Percentiles rank a stretch among this genome's conserved stretches.
phyloP scores from a whole-genome alignment of 176 grass and related monocot species.

The Saccharum officinarum region DNA sequence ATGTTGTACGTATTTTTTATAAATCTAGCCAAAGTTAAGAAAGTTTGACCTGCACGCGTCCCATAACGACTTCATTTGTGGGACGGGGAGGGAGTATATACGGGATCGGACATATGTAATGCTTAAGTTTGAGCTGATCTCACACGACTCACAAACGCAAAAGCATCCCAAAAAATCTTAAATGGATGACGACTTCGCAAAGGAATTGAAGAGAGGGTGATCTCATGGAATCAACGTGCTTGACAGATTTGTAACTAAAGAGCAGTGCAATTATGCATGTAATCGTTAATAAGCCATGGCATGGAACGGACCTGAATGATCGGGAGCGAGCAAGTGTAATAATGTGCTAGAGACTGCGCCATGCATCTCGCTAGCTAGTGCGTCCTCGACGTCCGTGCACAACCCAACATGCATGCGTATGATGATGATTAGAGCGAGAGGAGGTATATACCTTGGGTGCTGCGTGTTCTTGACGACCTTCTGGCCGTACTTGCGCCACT shows the following conservation, averaged over 20 bases:
- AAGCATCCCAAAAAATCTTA: background rate
- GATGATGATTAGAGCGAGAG: background rate
- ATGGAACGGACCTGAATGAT: background rate
- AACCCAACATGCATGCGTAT: background rate
- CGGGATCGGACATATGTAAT: background rate
- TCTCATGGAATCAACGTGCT: background rate
- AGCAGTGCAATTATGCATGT: background rate
- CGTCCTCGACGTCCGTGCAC: background rate
- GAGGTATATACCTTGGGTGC: slow-evolving; percentile 70
- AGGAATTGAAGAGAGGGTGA: background rate
- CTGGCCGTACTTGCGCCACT: slow-evolving; percentile 99
- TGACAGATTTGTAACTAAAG: background rate
- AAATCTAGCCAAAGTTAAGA: too few species aligned
- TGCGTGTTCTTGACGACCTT: slow-evolving; percentile 99
- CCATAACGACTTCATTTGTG: too few species aligned
- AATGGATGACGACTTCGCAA: background rate
- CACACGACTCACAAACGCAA: background rate
- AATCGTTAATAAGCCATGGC: background rate
- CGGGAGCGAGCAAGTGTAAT: background rate
- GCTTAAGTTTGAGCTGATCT: background rate
- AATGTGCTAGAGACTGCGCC: background rate
- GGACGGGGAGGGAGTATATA: too few species aligned
- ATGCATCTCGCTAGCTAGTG: background rate
- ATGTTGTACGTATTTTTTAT: too few species aligned
- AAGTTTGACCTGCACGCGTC: too few species aligned